These are phyloP conservation scores for Hymenoscyphus scutula DNA, from an alignment of 2,329 filamentous ascomycete species.

Conservation along the genomic window DNA sequence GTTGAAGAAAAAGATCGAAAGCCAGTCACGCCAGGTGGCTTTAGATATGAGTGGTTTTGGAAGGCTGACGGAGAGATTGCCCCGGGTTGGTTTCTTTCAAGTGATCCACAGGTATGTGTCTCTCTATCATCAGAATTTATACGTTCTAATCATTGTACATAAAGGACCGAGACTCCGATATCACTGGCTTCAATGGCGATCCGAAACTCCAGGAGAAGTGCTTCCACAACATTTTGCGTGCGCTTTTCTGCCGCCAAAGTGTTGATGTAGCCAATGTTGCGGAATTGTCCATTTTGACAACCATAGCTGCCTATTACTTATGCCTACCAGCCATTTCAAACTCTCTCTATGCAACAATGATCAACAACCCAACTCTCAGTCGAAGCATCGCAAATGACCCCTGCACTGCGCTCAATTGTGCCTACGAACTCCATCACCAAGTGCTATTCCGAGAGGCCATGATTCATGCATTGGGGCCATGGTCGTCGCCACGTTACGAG, in stretches of 20 bases:
- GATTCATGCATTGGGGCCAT: conserved; percentile 2
- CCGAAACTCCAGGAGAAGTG: background rate
- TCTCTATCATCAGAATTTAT: background rate
- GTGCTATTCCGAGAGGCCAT: conserved; percentile 15
- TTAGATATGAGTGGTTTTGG: conserved; percentile 11
- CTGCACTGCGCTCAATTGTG: background rate
- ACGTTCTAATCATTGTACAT: background rate
- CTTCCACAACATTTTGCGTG: conserved; percentile 16
- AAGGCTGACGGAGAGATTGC: conserved; percentile 2
- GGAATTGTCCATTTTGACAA: background rate
- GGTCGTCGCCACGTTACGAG: background rate
- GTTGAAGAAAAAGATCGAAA: background rate
- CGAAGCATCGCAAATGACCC: conserved; percentile 1
- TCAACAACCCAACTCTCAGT: conserved; percentile 3
- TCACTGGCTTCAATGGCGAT: conserved; percentile 4
- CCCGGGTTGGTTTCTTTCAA: conserved; percentile 1
- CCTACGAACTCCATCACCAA: conserved; percentile 9
- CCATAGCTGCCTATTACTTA: conserved; percentile 11
- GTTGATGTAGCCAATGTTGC: background rate
- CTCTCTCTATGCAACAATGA: conserved; percentile 8
- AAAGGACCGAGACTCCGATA: background rate
- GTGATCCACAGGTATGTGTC: conserved; percentile 4
- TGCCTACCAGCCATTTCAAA: conserved; percentile 14
- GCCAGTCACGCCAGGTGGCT: background rate
- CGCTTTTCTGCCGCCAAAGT: conserved; percentile 5